A percentile compares a stretch with the other conserved stretches of the same genome.
Conservation (phyloP, 1,284 basidiomycete genomes). For the Albatrellus sp. region DNA sequence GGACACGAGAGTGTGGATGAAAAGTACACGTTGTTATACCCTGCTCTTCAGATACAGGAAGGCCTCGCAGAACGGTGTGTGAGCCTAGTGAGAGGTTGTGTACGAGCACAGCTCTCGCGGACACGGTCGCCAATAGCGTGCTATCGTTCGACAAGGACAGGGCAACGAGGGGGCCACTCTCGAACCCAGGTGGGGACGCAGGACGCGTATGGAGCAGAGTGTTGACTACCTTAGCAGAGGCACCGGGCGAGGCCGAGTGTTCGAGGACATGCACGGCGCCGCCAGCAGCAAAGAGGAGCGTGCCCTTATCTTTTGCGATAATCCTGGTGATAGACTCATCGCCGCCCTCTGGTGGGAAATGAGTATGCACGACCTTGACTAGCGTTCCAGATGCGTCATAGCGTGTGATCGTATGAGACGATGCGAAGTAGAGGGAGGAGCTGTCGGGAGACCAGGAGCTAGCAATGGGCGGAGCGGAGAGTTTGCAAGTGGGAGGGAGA, state of each 20-base stretch:
- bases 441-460: slow-evolving; percentile 45
- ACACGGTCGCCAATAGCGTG: slow-evolving; percentile 44
- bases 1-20: slow-evolving; percentile 44
- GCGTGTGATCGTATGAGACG: slow-evolving; percentile 30
- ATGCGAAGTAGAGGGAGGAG: slow-evolving; percentile 37
- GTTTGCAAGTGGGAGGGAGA: slow-evolving; percentile 23
- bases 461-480: slow-evolving; percentile 27
- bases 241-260: slow-evolving; percentile 18
- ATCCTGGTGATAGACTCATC: slow-evolving; percentile 26
- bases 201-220: slow-evolving; percentile 23
- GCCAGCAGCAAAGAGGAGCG: slow-evolving; percentile 32
- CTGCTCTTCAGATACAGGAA: slow-evolving; percentile 23
- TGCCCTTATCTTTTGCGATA: slow-evolving; percentile 31
- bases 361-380: slow-evolving; percentile 26
- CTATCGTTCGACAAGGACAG: slow-evolving; percentile 46
- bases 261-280: slow-evolving; percentile 54
- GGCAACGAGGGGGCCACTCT: slow-evolving; percentile 31
- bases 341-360: slow-evolving; percentile 5
- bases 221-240: slow-evolving; percentile 37
- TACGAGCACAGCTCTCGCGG: slow-evolving; percentile 38
- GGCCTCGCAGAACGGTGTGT: slow-evolving; percentile 38
- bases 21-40: slow-evolving; percentile 37
- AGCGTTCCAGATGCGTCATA: slow-evolving; percentile 37
- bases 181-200: slow-evolving; percentile 33
- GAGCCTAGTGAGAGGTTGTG: slow-evolving; percentile 43